Percentiles rank a stretch among this genome's conserved stretches.
phyloP scores from a whole-genome alignment of 163 green algal genomes.

The Chlorella variabilis region DNA sequence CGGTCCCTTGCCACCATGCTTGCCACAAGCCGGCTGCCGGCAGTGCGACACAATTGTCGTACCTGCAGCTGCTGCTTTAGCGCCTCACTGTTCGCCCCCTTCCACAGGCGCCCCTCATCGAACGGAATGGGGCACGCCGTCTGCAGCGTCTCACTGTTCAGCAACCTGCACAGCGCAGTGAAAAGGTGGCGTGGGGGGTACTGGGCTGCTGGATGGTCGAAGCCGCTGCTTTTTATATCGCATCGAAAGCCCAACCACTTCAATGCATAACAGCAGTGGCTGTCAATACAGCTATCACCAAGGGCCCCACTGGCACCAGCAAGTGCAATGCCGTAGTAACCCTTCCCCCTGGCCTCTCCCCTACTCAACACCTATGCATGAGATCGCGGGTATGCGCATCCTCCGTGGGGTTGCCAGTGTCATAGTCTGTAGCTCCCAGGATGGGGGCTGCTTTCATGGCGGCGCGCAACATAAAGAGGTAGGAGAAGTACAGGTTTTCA shows the following conservation, averaged over 20 bases:
- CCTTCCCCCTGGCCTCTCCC: too few species aligned
- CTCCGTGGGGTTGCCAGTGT: slow-evolving; percentile 74
- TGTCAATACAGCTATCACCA: too few species aligned
- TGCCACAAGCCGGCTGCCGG: too few species aligned
- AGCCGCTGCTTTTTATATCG: too few species aligned
- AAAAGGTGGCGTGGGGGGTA: neutral
- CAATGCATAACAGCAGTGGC: too few species aligned
- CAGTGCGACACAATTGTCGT: too few species aligned
- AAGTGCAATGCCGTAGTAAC: too few species aligned
- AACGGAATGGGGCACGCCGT: slow-evolving; percentile 92
- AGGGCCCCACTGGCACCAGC: too few species aligned
- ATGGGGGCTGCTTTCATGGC: slow-evolving; percentile 77
- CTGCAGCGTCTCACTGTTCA: slow-evolving; percentile 62
- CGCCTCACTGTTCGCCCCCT: slow-evolving; percentile 64
- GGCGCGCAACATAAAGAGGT: slow-evolving; percentile 88
- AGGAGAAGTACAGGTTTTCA: slow-evolving; percentile 97
- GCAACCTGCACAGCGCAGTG: slow-evolving; percentile 31
- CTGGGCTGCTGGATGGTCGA: too few species aligned
- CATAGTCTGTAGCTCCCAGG: slow-evolving; percentile 71
- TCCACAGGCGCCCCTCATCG: slow-evolving; percentile 93
- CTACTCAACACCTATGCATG: slow-evolving; percentile 51
- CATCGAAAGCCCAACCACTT: neutral
- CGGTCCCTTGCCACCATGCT: too few species aligned
- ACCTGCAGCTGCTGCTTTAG: slow-evolving; percentile 77
- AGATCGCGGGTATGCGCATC: slow-evolving; percentile 76